Base-by-base conservation (phyloP, 164 flowering plant species). In the Piper longum region DNA sequence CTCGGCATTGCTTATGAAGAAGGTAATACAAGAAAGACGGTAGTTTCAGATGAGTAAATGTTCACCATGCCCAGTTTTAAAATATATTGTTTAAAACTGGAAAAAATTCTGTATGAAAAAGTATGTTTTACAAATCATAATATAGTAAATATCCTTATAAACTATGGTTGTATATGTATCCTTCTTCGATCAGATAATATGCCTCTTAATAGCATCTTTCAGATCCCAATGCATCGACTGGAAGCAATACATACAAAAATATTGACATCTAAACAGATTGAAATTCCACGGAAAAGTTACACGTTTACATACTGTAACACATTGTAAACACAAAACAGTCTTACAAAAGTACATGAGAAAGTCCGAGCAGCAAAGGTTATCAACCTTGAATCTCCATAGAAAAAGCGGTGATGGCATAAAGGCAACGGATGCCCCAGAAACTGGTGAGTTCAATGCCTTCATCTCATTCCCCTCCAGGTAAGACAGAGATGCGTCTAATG, bases 311-410 rank as follows among this genome's bases (percentile, higher is more conserved):
- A 39, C 40, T n/a, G 26, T 36, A 19, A 39, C 13, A 19, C 9
- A 58, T 0, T 56, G 4, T 7, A 58, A 48, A 5, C 13, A 45
- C 44, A 64, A 64, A 26, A 61, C 8, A 12, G 41, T 52, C 9
- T 26, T 26, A 26, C 36, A 26, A 26, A 26, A 59, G 26, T 64
- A 62, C 18, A 62, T 9, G 17, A n/a, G 16, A 41, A 12, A 39
- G 11, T 2, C 17, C 13, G 26, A 16, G 16, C 40, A 67, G 26
- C 45, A 16, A 18, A 52, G 54, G 61, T 14, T 62, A 51, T 64
- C 52, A 70, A 88, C 98, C 98, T 92, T 92, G 68, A 88, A 84
- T 83, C 96, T 88, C 96, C 96, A 86, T 51, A 93, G 74, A 14
- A 93, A 71, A 67, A 80, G 48, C 11, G 97, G 92, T 51, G 97